These are phyloP conservation scores for Naganishia liquefaciens DNA, from an alignment of 1,284 basidiomycete genomes.

Conservation along the genomic window DNA sequence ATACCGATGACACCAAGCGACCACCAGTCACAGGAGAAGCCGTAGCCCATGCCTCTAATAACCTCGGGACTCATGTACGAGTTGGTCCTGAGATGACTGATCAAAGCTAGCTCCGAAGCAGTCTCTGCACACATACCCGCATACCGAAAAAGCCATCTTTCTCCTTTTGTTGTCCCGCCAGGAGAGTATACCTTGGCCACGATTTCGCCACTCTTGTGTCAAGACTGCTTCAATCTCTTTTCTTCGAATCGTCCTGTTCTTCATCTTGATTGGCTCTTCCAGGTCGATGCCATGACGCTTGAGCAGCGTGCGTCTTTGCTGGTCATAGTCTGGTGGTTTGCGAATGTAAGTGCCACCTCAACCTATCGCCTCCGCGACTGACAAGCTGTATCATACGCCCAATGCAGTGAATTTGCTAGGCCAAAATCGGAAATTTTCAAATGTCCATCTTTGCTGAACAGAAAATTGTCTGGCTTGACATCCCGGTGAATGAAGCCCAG, in stretches of 20 bases:
- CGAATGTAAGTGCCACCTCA: no score
- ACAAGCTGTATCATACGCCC: slow-evolving; percentile 87
- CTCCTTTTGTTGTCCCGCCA: slow-evolving; percentile 91
- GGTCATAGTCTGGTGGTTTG: slow-evolving; percentile 74
- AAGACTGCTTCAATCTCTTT: slow-evolving; percentile 76
- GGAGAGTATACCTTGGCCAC: slow-evolving; percentile 74
- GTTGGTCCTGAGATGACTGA: slow-evolving; percentile 60
- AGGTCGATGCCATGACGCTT: slow-evolving; percentile 94
- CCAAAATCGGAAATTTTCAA: slow-evolving; percentile 95
- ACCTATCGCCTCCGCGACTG: slow-evolving; percentile 37
- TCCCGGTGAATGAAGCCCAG: slow-evolving; percentile 96
- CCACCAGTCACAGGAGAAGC: slow-evolving; percentile 99
- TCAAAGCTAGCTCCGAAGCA: background rate
- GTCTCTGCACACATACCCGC: slow-evolving; percentile 58
- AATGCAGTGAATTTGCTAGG: slow-evolving; percentile 66
- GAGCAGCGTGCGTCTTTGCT: slow-evolving; percentile 82
- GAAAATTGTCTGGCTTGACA: slow-evolving; percentile 95
- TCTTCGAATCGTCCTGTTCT: slow-evolving; percentile 71
- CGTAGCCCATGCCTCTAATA: slow-evolving; percentile 79
- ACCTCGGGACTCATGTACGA: slow-evolving; percentile 90
- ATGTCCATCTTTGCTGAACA: slow-evolving; percentile 89
- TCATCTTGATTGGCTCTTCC: slow-evolving; percentile 69
- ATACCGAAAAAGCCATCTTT: slow-evolving; percentile 91
- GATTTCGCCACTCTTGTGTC: slow-evolving; percentile 66
- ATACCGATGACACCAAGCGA: slow-evolving; percentile 81